These are phyloP conservation scores for Xylaria multiplex DNA, from an alignment of 2,329 filamentous ascomycete species.

Conservation along the genomic window DNA sequence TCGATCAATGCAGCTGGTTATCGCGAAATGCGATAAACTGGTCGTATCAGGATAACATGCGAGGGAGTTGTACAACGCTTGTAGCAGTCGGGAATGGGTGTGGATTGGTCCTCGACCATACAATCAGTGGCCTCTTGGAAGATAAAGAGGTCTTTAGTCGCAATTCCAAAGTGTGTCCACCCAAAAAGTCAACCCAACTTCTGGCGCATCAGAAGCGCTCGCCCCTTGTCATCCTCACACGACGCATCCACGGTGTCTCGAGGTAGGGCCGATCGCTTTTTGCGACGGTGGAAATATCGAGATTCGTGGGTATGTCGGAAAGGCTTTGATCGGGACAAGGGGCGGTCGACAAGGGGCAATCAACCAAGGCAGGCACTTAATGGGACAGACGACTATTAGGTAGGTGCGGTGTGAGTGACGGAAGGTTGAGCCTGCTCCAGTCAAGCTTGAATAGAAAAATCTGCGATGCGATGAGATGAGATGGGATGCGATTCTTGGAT, in stretches of 20 bases:
- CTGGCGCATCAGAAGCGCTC: slow-evolving; percentile 35
- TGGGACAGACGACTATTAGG: neutral
- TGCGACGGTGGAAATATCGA: slow-evolving; percentile 9
- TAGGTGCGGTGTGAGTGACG: slow-evolving; percentile 7
- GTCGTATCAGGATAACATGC: slow-evolving; percentile 35
- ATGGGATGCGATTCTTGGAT: slow-evolving; percentile 11
- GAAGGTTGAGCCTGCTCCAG: slow-evolving; percentile 14
- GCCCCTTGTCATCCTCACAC: slow-evolving; percentile 34
- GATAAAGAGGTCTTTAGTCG: slow-evolving; percentile 15
- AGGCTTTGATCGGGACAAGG: slow-evolving; percentile 13
- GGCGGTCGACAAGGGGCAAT: slow-evolving; percentile 30
- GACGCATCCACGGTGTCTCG: slow-evolving; percentile 13
- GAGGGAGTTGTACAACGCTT: slow-evolving; percentile 20
- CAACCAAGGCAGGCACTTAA: slow-evolving; percentile 18
- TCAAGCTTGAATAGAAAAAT: slow-evolving; percentile 2
- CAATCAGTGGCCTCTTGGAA: slow-evolving; percentile 12
- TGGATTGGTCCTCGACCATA: neutral
- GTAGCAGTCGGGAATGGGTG: slow-evolving; percentile 1
- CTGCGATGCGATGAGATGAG: too few relatives aligned
- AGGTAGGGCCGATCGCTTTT: slow-evolving; percentile 9
- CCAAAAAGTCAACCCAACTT: slow-evolving; percentile 31
- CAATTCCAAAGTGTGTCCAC: slow-evolving; percentile 24
- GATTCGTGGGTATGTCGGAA: slow-evolving; percentile 12
- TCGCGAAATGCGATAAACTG: slow-evolving; percentile 43
- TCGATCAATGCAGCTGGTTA: slow-evolving; percentile 34